Conservation (phyloP, 202 grass and related monocot species). For the Carex arenaria region DNA sequence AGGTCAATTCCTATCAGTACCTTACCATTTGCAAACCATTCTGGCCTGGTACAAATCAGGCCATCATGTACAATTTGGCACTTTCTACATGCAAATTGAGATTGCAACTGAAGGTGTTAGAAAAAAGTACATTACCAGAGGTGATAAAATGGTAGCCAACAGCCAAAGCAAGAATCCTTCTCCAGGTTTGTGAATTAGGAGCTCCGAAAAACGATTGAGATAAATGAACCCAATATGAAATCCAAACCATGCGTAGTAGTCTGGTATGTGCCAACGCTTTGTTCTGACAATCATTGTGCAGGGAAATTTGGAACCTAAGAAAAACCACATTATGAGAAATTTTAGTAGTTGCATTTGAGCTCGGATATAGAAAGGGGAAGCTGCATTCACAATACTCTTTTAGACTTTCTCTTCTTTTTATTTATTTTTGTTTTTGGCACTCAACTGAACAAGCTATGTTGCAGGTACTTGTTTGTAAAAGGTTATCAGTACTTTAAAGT, state of each 20-base stretch:
- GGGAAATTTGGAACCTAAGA: conserved; percentile 31
- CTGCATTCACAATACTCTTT: background rate
- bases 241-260: conserved; percentile 32
- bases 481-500: background rate
- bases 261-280: conserved; percentile 46
- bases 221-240: conserved; percentile 42
- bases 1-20: background rate
- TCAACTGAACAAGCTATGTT: background rate
- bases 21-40: background rate
- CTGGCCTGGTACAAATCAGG: background rate
- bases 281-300: conserved; percentile 61
- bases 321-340: background rate
- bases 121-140: conserved; percentile 37
- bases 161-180: conserved; percentile 45
- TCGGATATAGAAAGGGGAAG: background rate
- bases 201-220: conserved; percentile 65
- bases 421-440: background rate
- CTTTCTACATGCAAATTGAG: background rate
- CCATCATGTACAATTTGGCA: background rate
- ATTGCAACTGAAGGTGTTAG: background rate
- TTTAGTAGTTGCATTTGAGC: background rate
- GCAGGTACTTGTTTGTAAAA: background rate
- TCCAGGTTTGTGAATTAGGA: conserved; percentile 59
- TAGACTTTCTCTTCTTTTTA: background rate
- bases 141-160: conserved; percentile 45